Percentiles rank a stretch among this genome's conserved stretches.
phyloP scores from a whole-genome alignment of 73 alveolate genomes.

The Stentor roeselii region DNA sequence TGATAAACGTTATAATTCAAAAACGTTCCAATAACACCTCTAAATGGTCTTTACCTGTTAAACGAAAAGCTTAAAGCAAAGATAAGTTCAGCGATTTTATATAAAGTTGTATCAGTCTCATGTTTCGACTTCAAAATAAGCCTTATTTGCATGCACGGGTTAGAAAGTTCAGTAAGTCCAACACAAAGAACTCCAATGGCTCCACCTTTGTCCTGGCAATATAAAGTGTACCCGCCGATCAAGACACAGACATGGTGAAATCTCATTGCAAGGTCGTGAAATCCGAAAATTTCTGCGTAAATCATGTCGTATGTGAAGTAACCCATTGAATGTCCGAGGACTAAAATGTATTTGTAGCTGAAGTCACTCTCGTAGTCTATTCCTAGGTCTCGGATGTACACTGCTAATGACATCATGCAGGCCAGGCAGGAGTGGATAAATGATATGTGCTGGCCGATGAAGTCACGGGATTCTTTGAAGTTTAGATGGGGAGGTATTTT shows the following conservation, averaged over 20 bases:
- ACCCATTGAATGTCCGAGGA: slow-evolving; percentile 24
- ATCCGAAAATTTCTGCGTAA: slow-evolving; percentile 21
- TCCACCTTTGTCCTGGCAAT: slow-evolving; percentile 2
- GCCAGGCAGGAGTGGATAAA: slow-evolving; percentile 2
- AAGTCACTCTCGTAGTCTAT: not conserved
- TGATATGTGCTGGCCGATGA: slow-evolving; percentile 19
- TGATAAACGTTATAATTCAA: not conserved
- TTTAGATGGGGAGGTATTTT: not conserved
- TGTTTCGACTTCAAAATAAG: not conserved
- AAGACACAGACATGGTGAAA: slow-evolving; percentile 16
- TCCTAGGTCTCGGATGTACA: not conserved
- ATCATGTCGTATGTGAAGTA: slow-evolving; percentile 3
- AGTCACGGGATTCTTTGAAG: not conserved
- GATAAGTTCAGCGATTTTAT: not conserved
- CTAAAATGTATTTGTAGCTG: not conserved
- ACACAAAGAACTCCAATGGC: not conserved
- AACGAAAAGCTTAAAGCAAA: not conserved
- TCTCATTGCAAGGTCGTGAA: slow-evolving; percentile 26
- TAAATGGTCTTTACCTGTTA: not conserved
- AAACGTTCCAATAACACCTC: slow-evolving; percentile 23
- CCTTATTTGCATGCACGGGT: slow-evolving; percentile 19
- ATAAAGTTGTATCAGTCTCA: not conserved
- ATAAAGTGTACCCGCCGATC: slow-evolving; percentile 14
- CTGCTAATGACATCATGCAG: not conserved
- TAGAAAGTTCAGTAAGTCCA: slow-evolving; percentile 6